A percentile compares a stretch with the other conserved stretches of the same genome.
phyloP scores from a whole-genome alignment of 768 basidiomycete genomes.

The Postia placenta region DNA sequence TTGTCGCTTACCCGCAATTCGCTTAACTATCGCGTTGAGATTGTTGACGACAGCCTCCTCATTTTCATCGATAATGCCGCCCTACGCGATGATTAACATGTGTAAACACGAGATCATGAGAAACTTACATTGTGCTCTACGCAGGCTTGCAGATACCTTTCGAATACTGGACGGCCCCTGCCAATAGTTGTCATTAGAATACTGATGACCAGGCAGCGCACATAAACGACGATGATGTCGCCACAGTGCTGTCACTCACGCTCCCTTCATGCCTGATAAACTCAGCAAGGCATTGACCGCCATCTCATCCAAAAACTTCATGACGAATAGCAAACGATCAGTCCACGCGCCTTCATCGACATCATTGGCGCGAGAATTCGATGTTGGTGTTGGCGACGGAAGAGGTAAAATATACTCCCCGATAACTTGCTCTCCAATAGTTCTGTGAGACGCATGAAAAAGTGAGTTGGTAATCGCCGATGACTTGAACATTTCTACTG shows the following conservation, averaged over 20 bases:
- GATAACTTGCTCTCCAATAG: slow-evolving; percentile 62
- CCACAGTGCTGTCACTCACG: slow-evolving; percentile 35
- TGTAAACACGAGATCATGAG: background rate
- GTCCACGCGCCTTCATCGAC: slow-evolving; percentile 83
- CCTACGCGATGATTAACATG: slow-evolving; percentile 39
- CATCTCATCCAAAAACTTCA: slow-evolving; percentile 59
- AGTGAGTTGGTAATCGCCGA: background rate
- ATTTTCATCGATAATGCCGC: slow-evolving; percentile 84
- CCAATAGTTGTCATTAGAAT: background rate
- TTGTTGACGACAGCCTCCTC: slow-evolving; percentile 56
- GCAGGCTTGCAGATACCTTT: slow-evolving; percentile 67
- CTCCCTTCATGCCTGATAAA: slow-evolving; percentile 56
- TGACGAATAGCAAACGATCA: slow-evolving; percentile 68
- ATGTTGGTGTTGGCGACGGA: slow-evolving; percentile 39
- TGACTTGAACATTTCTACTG: slow-evolving; percentile 14
- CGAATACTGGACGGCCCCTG: slow-evolving; percentile 66
- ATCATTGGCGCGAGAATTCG: slow-evolving; percentile 44
- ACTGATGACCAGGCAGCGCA: background rate
- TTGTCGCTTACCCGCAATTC: slow-evolving; percentile 52
- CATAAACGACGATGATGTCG: background rate
- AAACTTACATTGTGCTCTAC: slow-evolving; percentile 75
- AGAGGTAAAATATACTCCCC: slow-evolving; percentile 80
- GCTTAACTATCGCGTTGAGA: slow-evolving; percentile 49
- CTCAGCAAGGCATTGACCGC: slow-evolving; percentile 50
- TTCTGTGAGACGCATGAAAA: slow-evolving; percentile 29